Base-by-base conservation (phyloP, 345 rosid genomes). In the Theobroma cacao region DNA sequence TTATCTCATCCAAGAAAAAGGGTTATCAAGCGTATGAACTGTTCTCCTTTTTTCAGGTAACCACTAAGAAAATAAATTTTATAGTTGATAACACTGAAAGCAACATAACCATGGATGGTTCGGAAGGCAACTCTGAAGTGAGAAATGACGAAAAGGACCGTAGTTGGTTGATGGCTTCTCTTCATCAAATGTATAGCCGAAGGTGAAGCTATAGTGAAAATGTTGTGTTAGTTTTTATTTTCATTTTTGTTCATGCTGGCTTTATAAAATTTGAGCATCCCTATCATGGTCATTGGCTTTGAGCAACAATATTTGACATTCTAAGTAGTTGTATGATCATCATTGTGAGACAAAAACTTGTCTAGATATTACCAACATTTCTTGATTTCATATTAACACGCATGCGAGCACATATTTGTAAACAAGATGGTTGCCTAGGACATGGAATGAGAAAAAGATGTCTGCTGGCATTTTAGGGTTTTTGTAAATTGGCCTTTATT, bases 121-220 rank as follows among this genome's bases (percentile, higher is more conserved):
- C 82, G 76, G 91, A 85, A 59, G 82, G 80, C 75, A 80, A 83
- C 75, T 88, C 86, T 66, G 88, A 84, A 84, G 77, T 81, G 58
- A 82, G 81, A 74, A 85, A 88, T 71, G 93, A 86, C 53, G 93
- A 89, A 82, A 96, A 94, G 79, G 94, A 94, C 80, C 92, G 85
- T 80, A 90, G 94, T 83, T 96, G 98, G 99, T 85, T 84, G 74
- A 87, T 91, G 85, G 89, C 95, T 74, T 87, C 95, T 76, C 98
- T 96, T 79, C 97, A 91, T 89, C 98, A 92, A 80, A 93, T 96
- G 72, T 91, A 94, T 87, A 94, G 98, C 84, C 89, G 99, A 78
- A 91, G 99, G 99, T 92, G 76, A 85, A 80, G 71, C 41, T 47
- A 64, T 59, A 67, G 38, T 81, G 59, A 70, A 11, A 43, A 45